Percentiles rank a stretch among this genome's conserved stretches.
phyloP scores from a whole-genome alignment of 2,329 filamentous ascomycete species.

The Arthrinium phaeospermum region DNA sequence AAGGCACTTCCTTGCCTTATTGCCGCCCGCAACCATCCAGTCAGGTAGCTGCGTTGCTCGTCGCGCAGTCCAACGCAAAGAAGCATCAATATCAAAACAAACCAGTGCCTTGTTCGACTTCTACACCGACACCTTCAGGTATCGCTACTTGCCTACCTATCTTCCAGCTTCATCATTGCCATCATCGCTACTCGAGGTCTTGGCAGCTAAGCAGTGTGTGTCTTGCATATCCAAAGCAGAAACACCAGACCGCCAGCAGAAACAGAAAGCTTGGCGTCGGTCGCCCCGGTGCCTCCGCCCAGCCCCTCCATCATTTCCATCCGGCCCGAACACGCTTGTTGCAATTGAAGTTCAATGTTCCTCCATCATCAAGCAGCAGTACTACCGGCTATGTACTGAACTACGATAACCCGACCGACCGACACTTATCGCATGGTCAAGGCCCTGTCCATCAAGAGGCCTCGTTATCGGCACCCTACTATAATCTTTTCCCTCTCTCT shows the following conservation, averaged over 20 bases:
- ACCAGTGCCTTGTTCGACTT: neutral
- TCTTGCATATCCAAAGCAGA: neutral
- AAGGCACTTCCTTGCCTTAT: neutral
- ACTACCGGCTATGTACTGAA: no score
- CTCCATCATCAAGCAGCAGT: constrained; percentile 11
- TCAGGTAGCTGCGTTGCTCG: neutral
- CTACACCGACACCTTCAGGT: neutral
- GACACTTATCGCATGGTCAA: neutral
- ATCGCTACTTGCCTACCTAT: neutral
- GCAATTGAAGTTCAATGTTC: constrained; percentile 6
- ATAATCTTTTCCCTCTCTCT: neutral
- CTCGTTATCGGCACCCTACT: neutral
- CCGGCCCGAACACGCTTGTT: constrained; percentile 16
- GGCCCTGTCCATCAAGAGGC: neutral
- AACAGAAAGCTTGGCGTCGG: constrained; percentile 12
- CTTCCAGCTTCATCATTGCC: neutral
- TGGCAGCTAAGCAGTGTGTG: neutral
- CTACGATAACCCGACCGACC: neutral
- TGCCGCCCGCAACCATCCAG: neutral
- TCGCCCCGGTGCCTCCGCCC: constrained; percentile 14
- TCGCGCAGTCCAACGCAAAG: no score
- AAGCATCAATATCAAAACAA: neutral
- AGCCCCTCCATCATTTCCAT: constrained; percentile 17
- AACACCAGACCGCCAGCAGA: neutral
- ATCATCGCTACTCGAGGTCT: neutral